Conservation (phyloP, 345 rosid species). For the Lepidium sativum region DNA sequence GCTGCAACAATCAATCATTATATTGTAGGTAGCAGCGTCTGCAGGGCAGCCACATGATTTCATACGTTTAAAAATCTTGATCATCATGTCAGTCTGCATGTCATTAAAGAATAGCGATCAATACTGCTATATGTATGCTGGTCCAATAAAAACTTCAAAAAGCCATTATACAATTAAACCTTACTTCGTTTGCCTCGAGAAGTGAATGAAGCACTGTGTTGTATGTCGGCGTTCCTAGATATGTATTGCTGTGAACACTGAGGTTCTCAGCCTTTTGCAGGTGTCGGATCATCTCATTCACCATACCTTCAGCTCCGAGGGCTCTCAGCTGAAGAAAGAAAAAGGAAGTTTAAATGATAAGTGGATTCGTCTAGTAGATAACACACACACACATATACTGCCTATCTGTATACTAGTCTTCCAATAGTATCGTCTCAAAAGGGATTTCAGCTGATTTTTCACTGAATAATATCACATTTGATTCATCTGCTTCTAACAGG, state of each 20-base stretch:
- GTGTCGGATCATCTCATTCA: slow-evolving; percentile 44
- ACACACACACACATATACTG: not conserved
- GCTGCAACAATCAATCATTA: slow-evolving; percentile 72
- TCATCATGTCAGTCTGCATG: slow-evolving; percentile 47
- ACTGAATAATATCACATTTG: not conserved
- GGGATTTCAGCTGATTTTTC: not conserved
- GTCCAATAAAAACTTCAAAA: slow-evolving; percentile 7
- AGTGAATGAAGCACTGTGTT: slow-evolving; percentile 58
- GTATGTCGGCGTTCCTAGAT: slow-evolving; percentile 40
- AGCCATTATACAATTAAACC: slow-evolving; percentile 15
- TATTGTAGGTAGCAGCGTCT: slow-evolving; percentile 45
- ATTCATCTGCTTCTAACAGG: not conserved
- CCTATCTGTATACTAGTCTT: no score
- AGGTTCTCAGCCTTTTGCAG: slow-evolving; percentile 43
- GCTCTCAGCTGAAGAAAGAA: slow-evolving; percentile 52
- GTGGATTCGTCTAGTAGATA: not conserved
- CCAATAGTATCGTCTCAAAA: not conserved
- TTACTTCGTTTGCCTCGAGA: slow-evolving; percentile 53
- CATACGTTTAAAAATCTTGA: slow-evolving; percentile 51
- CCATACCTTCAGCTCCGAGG: slow-evolving; percentile 76
- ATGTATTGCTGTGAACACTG: slow-evolving; percentile 25
- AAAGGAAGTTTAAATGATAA: not conserved
- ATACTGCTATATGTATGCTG: not conserved
- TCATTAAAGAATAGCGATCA: slow-evolving; percentile 9
- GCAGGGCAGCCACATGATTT: slow-evolving; percentile 34